Percentiles rank a stretch among this genome's conserved stretches.
These are phyloP conservation scores for Colletotrichum cordylinicola DNA, from an alignment of 2,329 filamentous ascomycete species.

Conservation along the genomic window DNA sequence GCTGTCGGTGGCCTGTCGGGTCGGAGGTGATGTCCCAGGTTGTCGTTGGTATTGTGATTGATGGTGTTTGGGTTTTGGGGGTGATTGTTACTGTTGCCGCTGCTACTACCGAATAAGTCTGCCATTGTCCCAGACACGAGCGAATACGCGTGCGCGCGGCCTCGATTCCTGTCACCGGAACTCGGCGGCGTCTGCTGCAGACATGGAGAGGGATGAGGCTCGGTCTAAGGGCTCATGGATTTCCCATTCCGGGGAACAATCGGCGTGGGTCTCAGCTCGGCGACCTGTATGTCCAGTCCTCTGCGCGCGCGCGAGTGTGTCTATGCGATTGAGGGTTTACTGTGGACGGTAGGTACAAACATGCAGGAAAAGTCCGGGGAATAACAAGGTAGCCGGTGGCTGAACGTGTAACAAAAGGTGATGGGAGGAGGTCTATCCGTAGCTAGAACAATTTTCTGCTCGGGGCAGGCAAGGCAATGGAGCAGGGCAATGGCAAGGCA, in stretches of 20 bases:
- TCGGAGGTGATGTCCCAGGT: conserved; percentile 18
- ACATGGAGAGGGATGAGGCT: conserved; percentile 19
- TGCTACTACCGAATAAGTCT: conserved; percentile 12
- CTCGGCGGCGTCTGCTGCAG: conserved; percentile 4
- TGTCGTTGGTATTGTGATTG: conserved; percentile 8
- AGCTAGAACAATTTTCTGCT: neutral
- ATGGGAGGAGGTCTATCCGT: neutral
- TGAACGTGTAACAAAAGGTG: neutral
- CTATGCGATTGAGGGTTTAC: neutral
- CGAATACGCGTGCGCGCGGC: neutral
- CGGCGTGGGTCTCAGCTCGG: conserved; percentile 11
- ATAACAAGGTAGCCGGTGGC: neutral
- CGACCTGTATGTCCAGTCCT: neutral
- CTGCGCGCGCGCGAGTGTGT: neutral
- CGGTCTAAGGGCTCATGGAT: conserved; percentile 13
- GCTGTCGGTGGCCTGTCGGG: conserved; percentile 21
- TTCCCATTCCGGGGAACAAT: conserved; percentile 18
- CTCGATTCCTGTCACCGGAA: conserved; percentile 11
- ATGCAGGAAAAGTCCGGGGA: conserved; percentile 1
- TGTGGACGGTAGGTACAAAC: neutral
- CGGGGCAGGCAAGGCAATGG: neutral
- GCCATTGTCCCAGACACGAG: conserved; percentile 15
- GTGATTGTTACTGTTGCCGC: neutral
- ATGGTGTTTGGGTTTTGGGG: neutral
- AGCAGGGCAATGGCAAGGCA: neutral